Evolutionary conservation across 495 filamentous ascomycete genomes (phyloP), one percentile per base, ranked within the genome.

Genomic region (Chaetomidium leptoderma): DNA sequence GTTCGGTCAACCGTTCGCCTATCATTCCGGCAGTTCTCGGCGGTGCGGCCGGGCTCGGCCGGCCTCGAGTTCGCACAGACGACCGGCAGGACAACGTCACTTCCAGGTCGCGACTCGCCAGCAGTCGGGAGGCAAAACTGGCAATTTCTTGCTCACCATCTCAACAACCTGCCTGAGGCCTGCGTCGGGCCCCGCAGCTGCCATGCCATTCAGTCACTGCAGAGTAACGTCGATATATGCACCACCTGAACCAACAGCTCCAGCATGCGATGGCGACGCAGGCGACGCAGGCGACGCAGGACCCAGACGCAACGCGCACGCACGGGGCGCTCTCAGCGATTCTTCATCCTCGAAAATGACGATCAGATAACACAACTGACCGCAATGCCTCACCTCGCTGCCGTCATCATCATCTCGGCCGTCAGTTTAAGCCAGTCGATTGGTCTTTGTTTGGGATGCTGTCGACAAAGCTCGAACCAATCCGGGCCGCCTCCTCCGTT

Each of bases 161-260:
- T 7, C 17, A 37, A 16, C 42, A 32, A 37, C 57, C 44, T 57
- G 58, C 58, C 26, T 50, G 21, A 19, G 32, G 42, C 57, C 44
- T 57, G 58, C 58, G 33, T 50, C 29, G 27, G 32, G 42, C 58
- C 33, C 39, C 58, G 62, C 59, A 62, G 43, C 33, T 51, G 37
- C 50, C 59, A 40, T 58, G 35, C 52, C 48, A 44, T 33, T 35
- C 23, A 29, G 21, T 48, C 24, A 16, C 52, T 52, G 48, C 51
- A 50, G 39, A 21, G 55, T 56, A 35, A 49, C 42, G 17, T 61
- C 17, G 32, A 39, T 32, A 16, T 16, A 26, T 43, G 35, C 47
- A 60, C 55, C 61, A 59, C 62, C 62, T 40, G 60, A 61, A 59
- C 46, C 24, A 62, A 58, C 50, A 53, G 55, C 57, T 53, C 59